Percentiles rank a stretch among this genome's conserved stretches.
Conservation (phyloP, 352 stramenopile species). For the Globisporangium polare region DNA sequence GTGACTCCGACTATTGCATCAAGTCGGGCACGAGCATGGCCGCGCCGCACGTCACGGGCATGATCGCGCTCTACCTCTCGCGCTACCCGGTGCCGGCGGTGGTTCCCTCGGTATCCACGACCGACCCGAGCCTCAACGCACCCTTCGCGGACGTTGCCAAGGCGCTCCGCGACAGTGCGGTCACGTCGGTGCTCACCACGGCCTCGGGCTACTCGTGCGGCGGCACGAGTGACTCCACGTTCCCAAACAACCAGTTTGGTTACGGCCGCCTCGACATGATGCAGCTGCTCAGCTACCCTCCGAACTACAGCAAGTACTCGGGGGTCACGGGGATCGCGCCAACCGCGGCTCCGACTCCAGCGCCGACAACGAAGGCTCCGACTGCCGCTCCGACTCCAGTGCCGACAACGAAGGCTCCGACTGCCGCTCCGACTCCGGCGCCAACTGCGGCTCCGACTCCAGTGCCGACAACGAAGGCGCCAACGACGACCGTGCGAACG, state of each 20-base stretch:
- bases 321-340: no score
- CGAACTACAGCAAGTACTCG: not conserved
- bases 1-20: constrained; percentile 42
- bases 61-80: constrained; percentile 50
- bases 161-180: not conserved
- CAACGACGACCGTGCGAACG: not conserved
- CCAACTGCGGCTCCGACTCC: not conserved
- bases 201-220: constrained; percentile 34
- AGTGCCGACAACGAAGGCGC: not conserved
- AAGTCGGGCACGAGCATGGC: constrained; percentile 71
- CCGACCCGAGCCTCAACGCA: constrained; percentile 10
- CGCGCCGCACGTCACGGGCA: constrained; percentile 51
- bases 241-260: constrained; percentile 36
- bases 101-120: constrained; percentile 17
- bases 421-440: not conserved
- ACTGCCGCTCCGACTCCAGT: not conserved
- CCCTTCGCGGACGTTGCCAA: constrained; percentile 12
- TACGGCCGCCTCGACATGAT: not conserved
- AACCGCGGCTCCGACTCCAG: not conserved
- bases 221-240: constrained; percentile 29
- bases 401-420: not conserved
- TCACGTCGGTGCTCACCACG: constrained; percentile 7
- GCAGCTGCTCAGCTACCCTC: not conserved
- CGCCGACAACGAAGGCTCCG: not conserved
- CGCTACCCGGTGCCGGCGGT: constrained; percentile 22